Percentiles rank a stretch among this genome's conserved stretches.
phyloP scores from a whole-genome alignment of 768 basidiomycete species.

The Boletales sp. region DNA sequence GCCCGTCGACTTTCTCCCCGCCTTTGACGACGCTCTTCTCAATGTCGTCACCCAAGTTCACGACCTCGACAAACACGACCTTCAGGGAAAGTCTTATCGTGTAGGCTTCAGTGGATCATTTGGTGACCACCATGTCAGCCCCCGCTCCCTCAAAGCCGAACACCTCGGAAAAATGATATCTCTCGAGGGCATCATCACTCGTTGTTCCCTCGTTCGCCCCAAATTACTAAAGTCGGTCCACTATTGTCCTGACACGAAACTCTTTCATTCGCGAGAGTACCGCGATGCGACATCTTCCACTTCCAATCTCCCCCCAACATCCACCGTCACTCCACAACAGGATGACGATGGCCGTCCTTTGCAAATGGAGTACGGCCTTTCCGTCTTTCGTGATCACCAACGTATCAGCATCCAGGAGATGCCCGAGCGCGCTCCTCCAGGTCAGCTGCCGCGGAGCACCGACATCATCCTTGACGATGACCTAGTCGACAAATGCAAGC shows the following conservation, averaged over 20 bases:
- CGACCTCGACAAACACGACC: constrained; percentile 78
- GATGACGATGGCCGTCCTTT: constrained; percentile 87
- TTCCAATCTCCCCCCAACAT: constrained; percentile 81
- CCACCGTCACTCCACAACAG: constrained; percentile 83
- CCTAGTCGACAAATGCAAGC: constrained; percentile 95
- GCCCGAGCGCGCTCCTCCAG: constrained; percentile 97
- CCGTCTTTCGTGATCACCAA: constrained; percentile 94
- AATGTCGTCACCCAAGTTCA: constrained; percentile 71
- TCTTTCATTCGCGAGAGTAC: constrained; percentile 86
- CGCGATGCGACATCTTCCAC: constrained; percentile 89
- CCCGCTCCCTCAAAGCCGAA: constrained; percentile 81
- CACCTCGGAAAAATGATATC: constrained; percentile 97
- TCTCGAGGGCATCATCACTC: constrained; percentile 95
- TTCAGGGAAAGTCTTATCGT: constrained; percentile 75
- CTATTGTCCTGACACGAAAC: constrained; percentile 83
- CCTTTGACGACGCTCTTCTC: constrained; percentile 81
- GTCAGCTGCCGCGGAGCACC: constrained; percentile 92
- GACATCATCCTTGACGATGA: constrained; percentile 97
- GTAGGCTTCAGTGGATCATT: constrained; percentile 95
- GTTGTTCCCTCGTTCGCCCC: constrained; percentile 95
- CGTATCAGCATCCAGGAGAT: constrained; percentile 98
- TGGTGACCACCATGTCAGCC: constrained; percentile 97
- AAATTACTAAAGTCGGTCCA: constrained; percentile 98
- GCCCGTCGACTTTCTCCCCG: constrained; percentile 82
- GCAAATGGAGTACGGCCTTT: constrained; percentile 89